Percentiles rank a stretch among this genome's conserved stretches.
Evolutionary conservation across 768 basidiomycete genomes (phyloP).

Genomic region (Mycena epipterygia): DNA sequence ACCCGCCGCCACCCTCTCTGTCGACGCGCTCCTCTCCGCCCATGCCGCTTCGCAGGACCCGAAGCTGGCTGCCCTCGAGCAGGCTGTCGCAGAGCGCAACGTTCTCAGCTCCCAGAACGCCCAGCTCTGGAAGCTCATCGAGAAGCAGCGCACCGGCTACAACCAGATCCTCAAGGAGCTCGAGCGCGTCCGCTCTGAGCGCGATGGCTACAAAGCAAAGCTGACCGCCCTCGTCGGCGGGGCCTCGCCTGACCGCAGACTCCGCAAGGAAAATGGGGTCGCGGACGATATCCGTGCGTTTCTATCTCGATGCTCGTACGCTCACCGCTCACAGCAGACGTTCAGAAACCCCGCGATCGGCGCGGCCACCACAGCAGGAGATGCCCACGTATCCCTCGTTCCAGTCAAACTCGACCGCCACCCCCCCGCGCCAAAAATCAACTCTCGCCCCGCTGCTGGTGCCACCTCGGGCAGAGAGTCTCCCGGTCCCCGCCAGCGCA

Average conservation of each 20-base stretch:
- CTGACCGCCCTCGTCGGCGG: constrained; percentile 46
- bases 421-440: constrained; percentile 46
- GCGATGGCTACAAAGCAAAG: constrained; percentile 77
- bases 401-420: constrained; percentile 39
- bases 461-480: constrained; percentile 53
- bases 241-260: constrained; percentile 34
- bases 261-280: constrained; percentile 36
- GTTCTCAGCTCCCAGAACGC: constrained; percentile 84
- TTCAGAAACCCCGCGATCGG: constrained; percentile 37
- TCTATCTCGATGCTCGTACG: constrained; percentile 31
- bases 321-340: constrained; percentile 42
- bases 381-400: constrained; percentile 42
- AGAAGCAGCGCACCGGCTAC: constrained; percentile 90
- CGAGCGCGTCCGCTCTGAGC: constrained; percentile 85
- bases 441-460: constrained; percentile 56
- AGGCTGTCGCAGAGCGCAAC: constrained; percentile 86
- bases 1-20: constrained; percentile 56
- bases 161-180: constrained; percentile 86
- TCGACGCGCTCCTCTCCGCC: constrained; percentile 67
- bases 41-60: constrained; percentile 70
- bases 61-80: constrained; percentile 77
- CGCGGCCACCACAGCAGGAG: constrained; percentile 31
- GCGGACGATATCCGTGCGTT: constrained; percentile 27
- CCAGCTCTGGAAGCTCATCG: constrained; percentile 95
- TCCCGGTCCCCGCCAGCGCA: constrained; percentile 49